Percentiles rank a stretch among this genome's conserved stretches.
These are phyloP conservation scores for Naganishia randhawae DNA, from an alignment of 768 basidiomycete genomes.

Conservation along the genomic window DNA sequence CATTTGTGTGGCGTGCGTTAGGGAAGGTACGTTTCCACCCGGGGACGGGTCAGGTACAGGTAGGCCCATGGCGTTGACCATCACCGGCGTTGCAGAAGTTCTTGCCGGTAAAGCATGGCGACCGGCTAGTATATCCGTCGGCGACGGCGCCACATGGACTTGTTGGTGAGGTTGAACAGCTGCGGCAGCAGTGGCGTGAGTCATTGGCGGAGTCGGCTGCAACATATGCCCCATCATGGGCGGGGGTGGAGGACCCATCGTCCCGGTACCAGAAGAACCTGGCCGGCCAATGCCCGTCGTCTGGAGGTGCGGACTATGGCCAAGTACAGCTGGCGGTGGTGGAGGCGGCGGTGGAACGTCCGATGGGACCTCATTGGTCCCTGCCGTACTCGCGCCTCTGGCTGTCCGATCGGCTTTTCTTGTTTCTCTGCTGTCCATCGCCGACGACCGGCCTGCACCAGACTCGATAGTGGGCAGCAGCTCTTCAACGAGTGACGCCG, in stretches of 20 bases:
- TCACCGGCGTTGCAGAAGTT: neutral
- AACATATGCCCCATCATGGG: neutral
- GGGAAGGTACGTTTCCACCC: neutral
- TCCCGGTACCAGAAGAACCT: conserved; percentile 1
- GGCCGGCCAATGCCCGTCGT: neutral
- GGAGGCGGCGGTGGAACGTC: neutral
- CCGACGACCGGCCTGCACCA: too few relatives aligned
- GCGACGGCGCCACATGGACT: neutral
- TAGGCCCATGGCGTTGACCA: neutral
- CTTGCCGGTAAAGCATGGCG: neutral
- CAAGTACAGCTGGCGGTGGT: neutral
- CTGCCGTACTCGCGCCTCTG: neutral
- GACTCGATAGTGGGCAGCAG: neutral
- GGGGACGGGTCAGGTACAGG: neutral
- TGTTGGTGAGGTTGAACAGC: too few relatives aligned
- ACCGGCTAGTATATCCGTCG: neutral
- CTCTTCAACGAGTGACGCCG: neutral
- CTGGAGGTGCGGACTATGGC: neutral
- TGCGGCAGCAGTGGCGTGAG: neutral
- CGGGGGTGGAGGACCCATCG: conserved; percentile 18
- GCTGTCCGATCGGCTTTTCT: neutral
- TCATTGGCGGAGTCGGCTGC: neutral
- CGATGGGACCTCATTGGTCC: too few relatives aligned
- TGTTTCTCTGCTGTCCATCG: too few relatives aligned
- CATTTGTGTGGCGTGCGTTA: neutral